Base-by-base conservation (phyloP, 352 stramenopile genomes). In the Phytophthora cactorum region DNA sequence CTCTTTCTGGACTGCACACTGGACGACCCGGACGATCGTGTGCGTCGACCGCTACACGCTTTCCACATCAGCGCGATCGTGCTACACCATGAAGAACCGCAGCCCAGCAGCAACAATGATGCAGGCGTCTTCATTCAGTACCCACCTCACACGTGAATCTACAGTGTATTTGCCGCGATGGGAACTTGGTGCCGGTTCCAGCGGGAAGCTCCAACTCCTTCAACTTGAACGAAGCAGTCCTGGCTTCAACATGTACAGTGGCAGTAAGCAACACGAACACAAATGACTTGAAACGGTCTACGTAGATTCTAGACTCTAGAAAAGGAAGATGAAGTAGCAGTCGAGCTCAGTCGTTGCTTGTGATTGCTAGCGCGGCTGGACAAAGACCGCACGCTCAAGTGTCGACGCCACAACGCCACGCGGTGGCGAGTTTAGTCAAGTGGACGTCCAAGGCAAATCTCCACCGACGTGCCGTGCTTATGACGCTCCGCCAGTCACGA, bases 1-100 rank as follows among this genome's bases (percentile, higher is more conserved):
- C 29, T 74, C 54, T 71, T 81, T 59, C 57, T 84, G 44, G 54
- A 80, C 51, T 84, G 74, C 60, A 66, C 66, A n/a, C 28, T 83
- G 29, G 56, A 70, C 34, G 64, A 71, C 36, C 52, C 54, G 3
- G 45, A 59, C 43, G 46, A 36, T 4, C 46, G 38, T 22, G 47
- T 34, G 22, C 59, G 46, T 12, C 55, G 59, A 5, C 74, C 70
- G 6, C 55, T 82, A 8, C 56, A 75, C 38, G 36, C 46, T 5
- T 78, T 79, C 51, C 52, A 52, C 49, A 82, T 79, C 28, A 57
- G 69, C 31, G 61, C 74, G 5, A 43, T 81, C 12, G 58, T 66
- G 25, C 39, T 70, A 49, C 61, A 52, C 9, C 67, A 74, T 46
- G 46, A 49, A 17, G 47, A 66, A 9, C 27, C 27, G 3, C 49